Conservation (phyloP, 805 yeast species). For the Candida broadrunensis region DNA sequence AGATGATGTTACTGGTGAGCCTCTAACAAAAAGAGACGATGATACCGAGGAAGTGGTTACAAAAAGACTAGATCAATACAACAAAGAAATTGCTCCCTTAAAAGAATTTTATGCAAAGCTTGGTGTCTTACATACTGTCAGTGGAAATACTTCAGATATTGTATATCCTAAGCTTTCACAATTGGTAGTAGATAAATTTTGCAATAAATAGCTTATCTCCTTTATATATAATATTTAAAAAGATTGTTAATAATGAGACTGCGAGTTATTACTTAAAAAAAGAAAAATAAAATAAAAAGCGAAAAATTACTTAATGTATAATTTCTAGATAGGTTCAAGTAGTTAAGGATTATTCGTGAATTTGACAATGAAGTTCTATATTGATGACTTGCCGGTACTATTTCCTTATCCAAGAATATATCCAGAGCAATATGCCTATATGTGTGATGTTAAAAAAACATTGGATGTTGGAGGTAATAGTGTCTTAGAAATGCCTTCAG, state of each 20-base stretch:
- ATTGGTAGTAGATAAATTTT: conserved; percentile 12
- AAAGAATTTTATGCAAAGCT: conserved; percentile 52
- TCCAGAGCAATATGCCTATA: conserved; percentile 97
- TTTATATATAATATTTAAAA: no score
- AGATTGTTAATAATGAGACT: not conserved
- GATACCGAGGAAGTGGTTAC: conserved; percentile 75
- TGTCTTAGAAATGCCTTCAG: conserved; percentile 98
- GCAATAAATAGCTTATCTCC: not conserved
- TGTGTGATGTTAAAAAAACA: conserved; percentile 92
- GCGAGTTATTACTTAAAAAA: not conserved
- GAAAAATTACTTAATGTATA: not conserved
- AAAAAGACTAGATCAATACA: conserved; percentile 62
- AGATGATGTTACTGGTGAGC: conserved; percentile 91
- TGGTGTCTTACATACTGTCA: conserved; percentile 49
- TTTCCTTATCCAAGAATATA: conserved; percentile 96
- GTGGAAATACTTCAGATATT: conserved; percentile 81
- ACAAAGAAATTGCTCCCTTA: conserved; percentile 58
- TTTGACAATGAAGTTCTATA: conserved; percentile 72
- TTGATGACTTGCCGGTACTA: conserved; percentile 92
- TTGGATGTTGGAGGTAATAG: conserved; percentile 96
- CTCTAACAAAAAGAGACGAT: conserved; percentile 73
- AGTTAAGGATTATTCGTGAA: no score
- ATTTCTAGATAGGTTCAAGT: no score
- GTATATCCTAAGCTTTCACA: conserved; percentile 66
- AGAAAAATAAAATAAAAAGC: not conserved